These are phyloP conservation scores for Termitomyces sp. DNA, from an alignment of 768 basidiomycete genomes.

Conservation along the genomic window DNA sequence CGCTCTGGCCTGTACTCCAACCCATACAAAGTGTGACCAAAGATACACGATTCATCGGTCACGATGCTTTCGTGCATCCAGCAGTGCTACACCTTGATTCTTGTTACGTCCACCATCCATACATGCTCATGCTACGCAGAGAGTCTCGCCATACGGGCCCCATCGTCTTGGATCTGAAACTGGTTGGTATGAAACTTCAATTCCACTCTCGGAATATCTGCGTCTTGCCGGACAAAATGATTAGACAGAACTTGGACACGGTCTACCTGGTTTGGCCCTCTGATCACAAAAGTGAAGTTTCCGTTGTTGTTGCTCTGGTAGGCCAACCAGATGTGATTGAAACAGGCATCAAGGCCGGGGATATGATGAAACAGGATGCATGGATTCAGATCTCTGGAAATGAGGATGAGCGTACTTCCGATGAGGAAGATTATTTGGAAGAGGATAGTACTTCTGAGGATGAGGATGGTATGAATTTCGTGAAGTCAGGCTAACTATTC, in stretches of 20 bases:
- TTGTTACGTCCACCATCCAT: not conserved
- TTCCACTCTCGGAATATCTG: not conserved
- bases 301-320: not conserved
- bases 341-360: not conserved
- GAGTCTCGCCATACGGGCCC: not conserved
- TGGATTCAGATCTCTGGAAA: not conserved
- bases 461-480: not conserved
- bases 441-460: not conserved
- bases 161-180: not conserved
- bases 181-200: not conserved
- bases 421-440: not conserved
- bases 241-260: not conserved
- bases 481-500: no score
- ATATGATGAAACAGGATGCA: not conserved
- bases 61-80: not conserved
- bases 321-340: not conserved
- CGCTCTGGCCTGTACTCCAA: not conserved
- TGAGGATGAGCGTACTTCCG: not conserved
- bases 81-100: not conserved
- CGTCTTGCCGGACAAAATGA: not conserved
- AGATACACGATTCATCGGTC: not conserved
- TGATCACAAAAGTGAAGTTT: not conserved
- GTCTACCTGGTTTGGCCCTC: not conserved
- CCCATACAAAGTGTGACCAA: not conserved
- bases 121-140: not conserved